Percentiles rank a stretch among this genome's conserved stretches.
Conservation (phyloP, 176 grass and related monocot genomes). For the Eleusine indica region DNA sequence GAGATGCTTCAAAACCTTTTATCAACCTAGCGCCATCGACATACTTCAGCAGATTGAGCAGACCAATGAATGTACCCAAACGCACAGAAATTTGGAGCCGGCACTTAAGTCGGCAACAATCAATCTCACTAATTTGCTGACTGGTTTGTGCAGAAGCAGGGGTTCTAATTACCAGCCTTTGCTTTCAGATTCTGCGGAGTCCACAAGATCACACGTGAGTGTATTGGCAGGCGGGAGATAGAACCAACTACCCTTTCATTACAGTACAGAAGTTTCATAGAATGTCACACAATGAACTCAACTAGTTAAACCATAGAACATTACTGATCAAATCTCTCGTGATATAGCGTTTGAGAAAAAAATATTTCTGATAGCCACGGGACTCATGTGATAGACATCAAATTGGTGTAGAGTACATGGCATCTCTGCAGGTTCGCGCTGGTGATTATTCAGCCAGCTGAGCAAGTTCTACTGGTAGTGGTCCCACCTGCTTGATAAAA, state of each 20-base stretch:
- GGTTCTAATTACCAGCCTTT: conserved; percentile 54
- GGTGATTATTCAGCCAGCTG: too few species aligned
- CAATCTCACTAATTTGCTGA: conserved; percentile 46
- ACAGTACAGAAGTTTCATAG: background rate
- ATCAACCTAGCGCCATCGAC: conserved; percentile 61
- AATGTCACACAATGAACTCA: background rate
- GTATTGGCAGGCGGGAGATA: background rate
- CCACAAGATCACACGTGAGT: conserved; percentile 31
- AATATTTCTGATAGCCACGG: background rate
- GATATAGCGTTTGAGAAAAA: background rate
- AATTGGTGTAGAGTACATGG: too few species aligned
- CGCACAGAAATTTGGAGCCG: conserved; percentile 42
- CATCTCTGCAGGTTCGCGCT: too few species aligned
- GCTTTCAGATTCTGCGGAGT: conserved; percentile 45
- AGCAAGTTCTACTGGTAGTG: too few species aligned
- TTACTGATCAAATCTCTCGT: conserved; percentile 2
- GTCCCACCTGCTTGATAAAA: too few species aligned
- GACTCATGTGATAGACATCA: background rate
- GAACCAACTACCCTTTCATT: background rate
- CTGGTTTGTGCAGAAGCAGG: conserved; percentile 30
- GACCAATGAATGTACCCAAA: conserved; percentile 34
- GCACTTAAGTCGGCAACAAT: conserved; percentile 37
- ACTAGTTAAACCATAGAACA: background rate
- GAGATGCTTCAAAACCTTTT: conserved; percentile 58
- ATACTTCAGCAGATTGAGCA: conserved; percentile 79